Evolutionary conservation across 306 rosid genomes (phyloP), one percentile per base, ranked within the genome.

Genomic region (Begonia fuchsioides): DNA sequence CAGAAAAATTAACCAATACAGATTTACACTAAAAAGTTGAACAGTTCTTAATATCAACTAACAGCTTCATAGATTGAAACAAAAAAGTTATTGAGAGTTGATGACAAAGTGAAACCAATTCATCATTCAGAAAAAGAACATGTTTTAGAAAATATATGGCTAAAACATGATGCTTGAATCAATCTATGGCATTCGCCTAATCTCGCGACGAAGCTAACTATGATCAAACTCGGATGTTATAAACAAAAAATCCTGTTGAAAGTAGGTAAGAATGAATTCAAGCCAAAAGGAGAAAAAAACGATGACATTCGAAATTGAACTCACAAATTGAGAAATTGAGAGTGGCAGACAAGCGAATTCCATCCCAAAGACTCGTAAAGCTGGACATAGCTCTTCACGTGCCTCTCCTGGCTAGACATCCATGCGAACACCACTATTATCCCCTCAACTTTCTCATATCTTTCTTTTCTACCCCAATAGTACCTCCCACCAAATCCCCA

Each of bases 401-500:
- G 86, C 71, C 56, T 66, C 40, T 88, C 86, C 26, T 88, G 81
- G 66, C 94, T 80, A 7, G 88, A 83, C 93, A 83, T 78, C 96
- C 93, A 88, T 17, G 86, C 83, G 52, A 88, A 88, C 59, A 79
- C 61, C 59, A 83, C 88, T 13, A 88, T 88, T 51, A 83, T 78
- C 43, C 96, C 94, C 50, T 80, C 81, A 2, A 65, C 64, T 56
- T 71, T 69, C 60, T 61, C 83, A 17, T 26, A 45, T 46, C 43
- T 51, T 43, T 80, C 67, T 59, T 76, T 83, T 56, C 83, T 76
- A 47, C 83, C 94, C 96, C 96, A 88, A 44, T 76, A 81, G 63
- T 64, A 83, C 54, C 78, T 65, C 38, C 94, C 93, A 17, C 94
- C 96, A 54, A 83, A 78, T 43, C 96, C 96, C 96, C 93, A 87